These are phyloP conservation scores for Karstenula rhodostoma DNA, from an alignment of 2,329 filamentous ascomycete genomes.

Conservation along the genomic window DNA sequence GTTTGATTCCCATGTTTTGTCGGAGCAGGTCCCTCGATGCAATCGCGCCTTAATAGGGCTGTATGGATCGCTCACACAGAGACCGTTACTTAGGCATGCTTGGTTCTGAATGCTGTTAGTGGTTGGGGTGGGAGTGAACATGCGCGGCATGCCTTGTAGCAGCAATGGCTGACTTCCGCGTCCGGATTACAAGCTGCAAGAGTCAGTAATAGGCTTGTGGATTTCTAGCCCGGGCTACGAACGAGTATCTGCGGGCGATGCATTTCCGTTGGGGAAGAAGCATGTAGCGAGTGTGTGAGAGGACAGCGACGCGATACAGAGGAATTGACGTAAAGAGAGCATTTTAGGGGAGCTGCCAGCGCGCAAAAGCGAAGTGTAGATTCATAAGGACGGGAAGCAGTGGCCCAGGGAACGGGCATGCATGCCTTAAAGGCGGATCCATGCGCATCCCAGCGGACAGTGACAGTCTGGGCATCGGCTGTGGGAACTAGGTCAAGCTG, in stretches of 20 bases:
- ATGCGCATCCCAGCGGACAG: background rate
- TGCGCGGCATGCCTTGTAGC: conserved; percentile 26
- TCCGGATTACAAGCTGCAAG: conserved; percentile 24
- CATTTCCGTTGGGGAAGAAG: conserved; percentile 22
- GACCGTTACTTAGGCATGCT: conserved; percentile 42
- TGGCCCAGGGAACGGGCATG: background rate
- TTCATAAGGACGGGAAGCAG: background rate
- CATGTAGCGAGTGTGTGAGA: conserved; percentile 16
- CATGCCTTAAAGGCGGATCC: conserved; percentile 5
- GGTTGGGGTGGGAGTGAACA: background rate
- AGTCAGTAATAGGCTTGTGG: conserved; percentile 7
- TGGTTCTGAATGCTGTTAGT: conserved; percentile 22
- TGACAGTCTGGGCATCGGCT: background rate
- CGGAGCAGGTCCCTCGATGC: conserved; percentile 39
- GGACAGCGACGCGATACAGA: conserved; percentile 13
- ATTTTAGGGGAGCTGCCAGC: conserved; percentile 8
- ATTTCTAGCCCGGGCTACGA: conserved; percentile 1
- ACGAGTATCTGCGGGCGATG: conserved; percentile 19
- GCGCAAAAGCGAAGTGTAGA: background rate
- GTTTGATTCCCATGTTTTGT: conserved; percentile 32
- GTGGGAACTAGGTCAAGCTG: background rate
- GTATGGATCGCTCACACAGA: conserved; percentile 34
- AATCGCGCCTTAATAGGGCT: conserved; percentile 26
- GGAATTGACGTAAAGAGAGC: conserved; percentile 17
- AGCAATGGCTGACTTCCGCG: conserved; percentile 33